Conservation (phyloP, 2,329 filamentous ascomycete genomes). For the Paramyrothecium roridum region DNA sequence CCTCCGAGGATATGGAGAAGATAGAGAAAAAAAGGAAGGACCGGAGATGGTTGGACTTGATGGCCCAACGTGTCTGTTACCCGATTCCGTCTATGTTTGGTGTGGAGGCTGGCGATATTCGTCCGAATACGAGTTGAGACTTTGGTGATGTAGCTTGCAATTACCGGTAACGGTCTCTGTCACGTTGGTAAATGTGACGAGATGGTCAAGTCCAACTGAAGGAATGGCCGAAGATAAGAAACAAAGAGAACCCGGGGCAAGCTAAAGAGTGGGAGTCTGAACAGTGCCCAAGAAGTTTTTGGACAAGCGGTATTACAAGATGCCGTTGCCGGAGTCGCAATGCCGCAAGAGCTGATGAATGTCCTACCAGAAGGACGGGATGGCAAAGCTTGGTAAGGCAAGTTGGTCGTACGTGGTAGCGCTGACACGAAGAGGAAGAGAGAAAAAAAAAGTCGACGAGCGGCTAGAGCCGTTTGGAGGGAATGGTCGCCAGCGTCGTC, state of each 20-base stretch:
- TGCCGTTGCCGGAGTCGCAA: conserved; percentile 21
- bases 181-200: too few relatives aligned
- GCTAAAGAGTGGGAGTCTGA: conserved; percentile 22
- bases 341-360: conserved; percentile 3
- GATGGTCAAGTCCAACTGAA: too few relatives aligned
- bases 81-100: too few relatives aligned
- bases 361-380: neutral
- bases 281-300: conserved; percentile 13
- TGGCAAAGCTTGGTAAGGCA: neutral
- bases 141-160: too few relatives aligned
- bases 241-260: neutral
- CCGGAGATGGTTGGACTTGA: neutral
- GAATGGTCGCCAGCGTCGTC: conserved; percentile 13
- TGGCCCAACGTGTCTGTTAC: too few relatives aligned
- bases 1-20: neutral
- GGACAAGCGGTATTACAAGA: conserved; percentile 31
- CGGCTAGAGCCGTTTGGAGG: neutral
- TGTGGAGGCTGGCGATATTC: too few relatives aligned
- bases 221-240: conserved; percentile 1
- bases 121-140: too few relatives aligned
- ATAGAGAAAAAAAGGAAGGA: conserved; percentile 1
- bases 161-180: too few relatives aligned
- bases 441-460: neutral
- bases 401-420: neutral
- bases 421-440: neutral